Base-by-base conservation (phyloP, 1,139 yeast species). In the Geotrichum histeridarum region DNA sequence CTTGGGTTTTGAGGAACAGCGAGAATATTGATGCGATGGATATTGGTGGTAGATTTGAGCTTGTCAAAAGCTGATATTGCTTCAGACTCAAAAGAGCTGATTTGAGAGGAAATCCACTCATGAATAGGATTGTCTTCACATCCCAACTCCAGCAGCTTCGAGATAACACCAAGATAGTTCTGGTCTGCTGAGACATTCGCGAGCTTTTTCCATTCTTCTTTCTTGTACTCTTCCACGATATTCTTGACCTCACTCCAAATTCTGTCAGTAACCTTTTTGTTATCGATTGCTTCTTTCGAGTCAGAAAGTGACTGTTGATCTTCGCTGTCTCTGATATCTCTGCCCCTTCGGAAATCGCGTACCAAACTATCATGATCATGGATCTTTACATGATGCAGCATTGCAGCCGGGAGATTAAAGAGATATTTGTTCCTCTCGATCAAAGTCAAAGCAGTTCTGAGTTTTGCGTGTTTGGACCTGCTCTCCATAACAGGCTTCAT, bases 401-500 rank as follows among this genome's bases (percentile, higher is more conserved):
- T 73, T 9, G 71, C 73, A 37, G 77, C 78, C 0, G 97, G 96
- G 48, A 90, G 75, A 65, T 88, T 86, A 64, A 93, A 84, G 54
- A 89, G 76, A 56, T 77, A 77, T 54, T 76, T 77, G 67, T 89
- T 81, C 45, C 77, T 74, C 50, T 82, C 82, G 18, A 90, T 76
- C 57, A 86, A 79, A 32, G 79, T 79, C 55, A 86, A 74, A 14
- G 95, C 79, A 38, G 77, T 76, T 50, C 75, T 72, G 51, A 87
- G 75, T 59, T 84, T 82, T 22, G 74, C 72, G 59, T 86, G 87
- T 61, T 81, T 82, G 8, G 76, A 72, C 56, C 81, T 78, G 54
- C 82, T 81, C 51, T 84, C 85, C 54, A 84, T 70, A 6, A 91
- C 81, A 0, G 98, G 98, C 59, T 90, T 81, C 59, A 89, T 78